Evolutionary conservation across 805 yeast genomes (phyloP), one percentile per base, ranked within the genome.

Genomic region (Candida golubevii): DNA sequence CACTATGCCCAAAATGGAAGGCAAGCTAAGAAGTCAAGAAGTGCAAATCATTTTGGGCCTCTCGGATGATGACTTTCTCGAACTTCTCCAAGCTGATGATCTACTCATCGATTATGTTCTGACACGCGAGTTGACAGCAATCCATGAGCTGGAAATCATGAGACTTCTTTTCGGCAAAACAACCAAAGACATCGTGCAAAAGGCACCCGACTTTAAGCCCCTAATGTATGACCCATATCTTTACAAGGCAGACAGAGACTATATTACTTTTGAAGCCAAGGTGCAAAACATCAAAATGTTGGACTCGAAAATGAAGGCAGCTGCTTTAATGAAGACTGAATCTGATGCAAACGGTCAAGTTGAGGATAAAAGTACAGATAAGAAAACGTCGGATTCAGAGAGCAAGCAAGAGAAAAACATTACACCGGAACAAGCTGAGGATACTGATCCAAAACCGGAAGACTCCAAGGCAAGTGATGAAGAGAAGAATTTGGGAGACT

Each of bases 81-180:
- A 58, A 9, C 55, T 70, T 10, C 45, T 58, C 33, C 54, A 50
- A 8, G 55, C 61, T 39, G 60, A 61, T 35, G 64, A 61, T 3
- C 38, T 64, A 14, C 58, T 68, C 35, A 44, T 57, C 30, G 66
- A 63, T 37, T 69, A 58, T 44, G 48, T 60, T 13, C 42, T 56
- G 26, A 55, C 66, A 4, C 51, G 58, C 10, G 63, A 62, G 14
- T 45, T 65, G 29, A 69, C 75, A 4, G 42, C 50, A 10, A 56
- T 65, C 37, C 75, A 70, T 46, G 66, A 60, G 39, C 42, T 52
- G 4, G 73, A 70, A 48, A 57, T 65, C 38, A 57, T 57, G 61
- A 41, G 56, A 7, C 49, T 58, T 11, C 40, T 53, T 23, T 45
- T 47, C n/a, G 57, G 51, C 3, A 46, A 57, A 35, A 48, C 62